Base-by-base conservation (phyloP, 2,329 filamentous ascomycete genomes). In the Paraphoma sp. region DNA sequence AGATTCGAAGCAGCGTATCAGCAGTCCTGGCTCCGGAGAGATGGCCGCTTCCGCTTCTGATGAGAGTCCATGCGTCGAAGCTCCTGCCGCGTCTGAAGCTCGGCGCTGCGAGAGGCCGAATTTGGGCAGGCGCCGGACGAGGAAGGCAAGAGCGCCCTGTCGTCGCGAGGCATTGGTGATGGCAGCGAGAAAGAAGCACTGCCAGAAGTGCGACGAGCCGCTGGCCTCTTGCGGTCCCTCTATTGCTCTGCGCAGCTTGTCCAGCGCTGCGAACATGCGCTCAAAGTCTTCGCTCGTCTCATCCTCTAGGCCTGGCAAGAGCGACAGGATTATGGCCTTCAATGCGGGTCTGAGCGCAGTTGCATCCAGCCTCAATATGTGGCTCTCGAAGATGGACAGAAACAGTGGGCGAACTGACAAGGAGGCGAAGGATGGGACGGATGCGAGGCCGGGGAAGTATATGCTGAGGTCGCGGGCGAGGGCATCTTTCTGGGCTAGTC, bases 271-370 rank as follows among this genome's bases (percentile, higher is more conserved):
- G 53, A 97, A 76, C 1, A 93, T 96, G 51, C 91, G 86, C 60
- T 98, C 94, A 75, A 98, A 99, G 73, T 99, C 96, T 73, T 99
- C 95, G 63, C 93, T 96, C 8, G 92, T 96, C 75, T 98, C 95
- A 64, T 99, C 95, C 76, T 99, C 95, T 2, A 99, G 79, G 0
- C 93, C 95, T 0, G 95, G 95, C 3, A 99, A 81, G 30, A 99
- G 81, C n/a, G 92, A 89, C 17, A 99, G 81, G 57, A 98, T 88
- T 12, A 98, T 86, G 7, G 93, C 90, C 76, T 97, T 97, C 78
- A 98, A 84, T 1, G 94, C 93, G 3, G 95, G 93, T 14, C 94
- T 87, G 45, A 99, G 82, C 6, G 90, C 85, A 54, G 83, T 82
- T 31, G 88, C 82, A 61, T 93, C 85, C 33, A 97, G 76, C 45